Conservation (phyloP, 2,329 filamentous ascomycete species). For the Metarhizium anisopliae region DNA sequence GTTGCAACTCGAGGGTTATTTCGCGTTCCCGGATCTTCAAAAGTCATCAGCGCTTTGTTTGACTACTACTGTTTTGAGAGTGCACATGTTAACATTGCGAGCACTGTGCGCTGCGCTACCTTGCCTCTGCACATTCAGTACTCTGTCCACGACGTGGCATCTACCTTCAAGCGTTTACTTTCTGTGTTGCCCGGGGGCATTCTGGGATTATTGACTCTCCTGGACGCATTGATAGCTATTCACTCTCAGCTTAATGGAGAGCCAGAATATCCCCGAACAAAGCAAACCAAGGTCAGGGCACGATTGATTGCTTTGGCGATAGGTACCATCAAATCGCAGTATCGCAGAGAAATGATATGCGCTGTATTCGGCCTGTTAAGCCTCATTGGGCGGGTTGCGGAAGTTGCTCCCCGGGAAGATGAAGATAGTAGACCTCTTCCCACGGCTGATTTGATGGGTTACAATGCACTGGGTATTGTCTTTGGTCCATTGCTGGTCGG, state of each 20-base stretch:
- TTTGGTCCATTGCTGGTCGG: conserved; percentile 58
- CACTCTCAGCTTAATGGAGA: conserved; percentile 45
- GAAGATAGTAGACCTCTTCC: conserved; percentile 41
- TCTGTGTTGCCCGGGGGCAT: conserved; percentile 56
- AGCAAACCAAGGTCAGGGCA: conserved; percentile 48
- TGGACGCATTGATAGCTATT: conserved; percentile 54
- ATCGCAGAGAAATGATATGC: conserved; percentile 54
- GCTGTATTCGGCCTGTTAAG: conserved; percentile 58
- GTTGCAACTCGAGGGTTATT: conserved; percentile 50
- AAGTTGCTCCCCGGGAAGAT: conserved; percentile 43
- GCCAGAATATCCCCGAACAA: conserved; percentile 42
- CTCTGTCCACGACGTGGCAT: conserved; percentile 56
- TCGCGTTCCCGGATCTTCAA: conserved; percentile 50
- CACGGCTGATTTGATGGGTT: conserved; percentile 54
- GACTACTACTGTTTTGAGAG: conserved; percentile 51
- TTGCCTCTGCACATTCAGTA: conserved; percentile 52
- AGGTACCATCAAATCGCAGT: conserved; percentile 47
- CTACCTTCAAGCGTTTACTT: conserved; percentile 58
- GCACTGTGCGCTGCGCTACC: conserved; percentile 49
- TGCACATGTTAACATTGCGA: conserved; percentile 39
- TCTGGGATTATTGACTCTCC: conserved; percentile 51
- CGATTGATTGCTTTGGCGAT: conserved; percentile 58
- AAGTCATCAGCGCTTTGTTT: conserved; percentile 48
- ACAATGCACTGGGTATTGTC: conserved; percentile 51
- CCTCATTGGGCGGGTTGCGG: conserved; percentile 49